A percentile compares a stretch with the other conserved stretches of the same genome.
These are phyloP conservation scores for Raffaelea deltoideospora DNA, from an alignment of 2,329 filamentous ascomycete species.

Conservation along the genomic window DNA sequence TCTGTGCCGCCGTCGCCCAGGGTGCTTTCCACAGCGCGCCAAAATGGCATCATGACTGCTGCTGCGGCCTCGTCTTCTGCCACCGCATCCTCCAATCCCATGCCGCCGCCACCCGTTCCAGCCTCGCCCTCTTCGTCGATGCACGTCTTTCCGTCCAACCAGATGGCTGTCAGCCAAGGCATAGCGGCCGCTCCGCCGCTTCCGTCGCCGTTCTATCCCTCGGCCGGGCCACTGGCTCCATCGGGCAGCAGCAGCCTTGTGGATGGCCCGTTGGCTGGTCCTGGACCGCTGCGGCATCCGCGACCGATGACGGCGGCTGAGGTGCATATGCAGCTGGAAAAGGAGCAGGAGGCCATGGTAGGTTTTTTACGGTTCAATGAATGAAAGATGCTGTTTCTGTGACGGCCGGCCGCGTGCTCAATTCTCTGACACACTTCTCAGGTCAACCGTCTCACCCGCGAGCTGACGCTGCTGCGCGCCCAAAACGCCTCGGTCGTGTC, in stretches of 20 bases:
- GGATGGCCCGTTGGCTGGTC: constrained; percentile 35
- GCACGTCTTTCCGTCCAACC: constrained; percentile 43
- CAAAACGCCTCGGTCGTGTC: constrained; percentile 53
- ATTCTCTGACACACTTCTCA: too few relatives aligned
- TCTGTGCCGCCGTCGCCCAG: constrained; percentile 36
- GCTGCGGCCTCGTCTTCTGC: background rate
- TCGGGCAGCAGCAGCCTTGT: constrained; percentile 9
- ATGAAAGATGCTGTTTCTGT: background rate
- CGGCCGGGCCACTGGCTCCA: constrained; percentile 8
- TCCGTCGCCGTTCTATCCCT: constrained; percentile 18
- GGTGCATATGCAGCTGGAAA: constrained; percentile 77
- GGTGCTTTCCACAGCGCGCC: constrained; percentile 25
- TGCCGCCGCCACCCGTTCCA: constrained; percentile 23
- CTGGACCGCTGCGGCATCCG: constrained; percentile 71
- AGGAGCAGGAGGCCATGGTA: constrained; percentile 90
- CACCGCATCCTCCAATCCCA: constrained; percentile 14
- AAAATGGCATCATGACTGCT: constrained; percentile 8
- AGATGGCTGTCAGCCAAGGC: constrained; percentile 29
- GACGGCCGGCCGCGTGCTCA: too few relatives aligned
- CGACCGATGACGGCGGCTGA: constrained; percentile 78
- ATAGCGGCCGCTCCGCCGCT: constrained; percentile 14
- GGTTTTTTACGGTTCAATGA: constrained; percentile 19
- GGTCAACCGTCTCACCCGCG: constrained; percentile 87
- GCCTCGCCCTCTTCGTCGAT: constrained; percentile 30
- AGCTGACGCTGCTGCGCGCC: constrained; percentile 68